A percentile compares a stretch with the other conserved stretches of the same genome.
phyloP scores from a whole-genome alignment of 2,329 filamentous ascomycete genomes.

The Fusarium sp. region DNA sequence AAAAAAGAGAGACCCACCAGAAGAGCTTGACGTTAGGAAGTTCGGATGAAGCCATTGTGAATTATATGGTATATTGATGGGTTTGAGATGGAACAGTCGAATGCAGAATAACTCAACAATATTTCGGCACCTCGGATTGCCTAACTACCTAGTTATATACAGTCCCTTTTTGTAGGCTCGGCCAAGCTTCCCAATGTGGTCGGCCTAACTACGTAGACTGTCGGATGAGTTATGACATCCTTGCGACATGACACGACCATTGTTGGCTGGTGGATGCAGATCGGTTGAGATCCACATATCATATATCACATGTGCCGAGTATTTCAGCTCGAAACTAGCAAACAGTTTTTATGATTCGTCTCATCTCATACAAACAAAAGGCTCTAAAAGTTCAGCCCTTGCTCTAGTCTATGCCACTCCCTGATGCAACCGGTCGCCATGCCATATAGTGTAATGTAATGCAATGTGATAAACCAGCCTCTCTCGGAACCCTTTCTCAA shows the following conservation, averaged over 20 bases:
- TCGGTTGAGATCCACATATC: conserved; percentile 14
- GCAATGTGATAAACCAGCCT: conserved; percentile 19
- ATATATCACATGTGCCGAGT: conserved; percentile 35
- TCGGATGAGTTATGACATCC: conserved; percentile 1
- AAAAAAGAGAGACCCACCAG: conserved; percentile 61
- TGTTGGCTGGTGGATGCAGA: conserved; percentile 21
- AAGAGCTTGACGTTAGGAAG: conserved; percentile 71
- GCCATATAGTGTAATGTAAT: neutral
- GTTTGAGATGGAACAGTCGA: neutral
- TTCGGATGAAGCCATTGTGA: conserved; percentile 47
- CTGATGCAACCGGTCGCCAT: conserved; percentile 32
- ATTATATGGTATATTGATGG: neutral
- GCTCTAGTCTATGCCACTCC: conserved; percentile 36
- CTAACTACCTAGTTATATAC: neutral
- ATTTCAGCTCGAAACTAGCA: conserved; percentile 12
- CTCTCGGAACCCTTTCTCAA: conserved; percentile 12
- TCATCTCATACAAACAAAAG: conserved; percentile 26
- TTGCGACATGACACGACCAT: neutral
- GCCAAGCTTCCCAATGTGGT: conserved; percentile 19
- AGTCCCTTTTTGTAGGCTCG: conserved; percentile 14
- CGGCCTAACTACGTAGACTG: conserved; percentile 25
- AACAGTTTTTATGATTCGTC: conserved; percentile 12
- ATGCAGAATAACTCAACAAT: neutral
- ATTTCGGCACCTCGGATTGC: neutral
- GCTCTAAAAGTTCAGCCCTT: conserved; percentile 16